phyloP scores from a whole-genome alignment of 2,329 filamentous ascomycete genomes.

The Aspergillus melleus region DNA sequence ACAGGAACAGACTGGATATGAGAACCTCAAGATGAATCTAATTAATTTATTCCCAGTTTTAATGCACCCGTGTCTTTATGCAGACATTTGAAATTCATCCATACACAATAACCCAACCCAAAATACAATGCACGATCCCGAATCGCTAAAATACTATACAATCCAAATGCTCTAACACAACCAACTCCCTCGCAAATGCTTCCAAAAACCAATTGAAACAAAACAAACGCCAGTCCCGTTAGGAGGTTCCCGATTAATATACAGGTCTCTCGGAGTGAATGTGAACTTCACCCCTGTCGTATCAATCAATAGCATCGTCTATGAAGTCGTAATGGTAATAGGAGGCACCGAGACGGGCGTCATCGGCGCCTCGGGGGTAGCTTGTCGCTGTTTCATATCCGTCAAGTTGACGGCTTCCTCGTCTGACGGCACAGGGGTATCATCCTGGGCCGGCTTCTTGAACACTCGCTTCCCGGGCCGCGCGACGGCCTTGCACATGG shows the following conservation, averaged over 20 bases:
- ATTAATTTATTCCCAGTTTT: no score
- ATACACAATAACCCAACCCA: not conserved
- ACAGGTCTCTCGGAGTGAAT: not conserved
- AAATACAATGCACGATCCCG: not conserved
- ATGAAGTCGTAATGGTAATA: conserved; percentile 39
- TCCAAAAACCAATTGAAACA: not conserved
- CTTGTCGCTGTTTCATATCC: conserved; percentile 9
- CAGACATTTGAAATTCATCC: not conserved
- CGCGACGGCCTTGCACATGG: conserved; percentile 24
- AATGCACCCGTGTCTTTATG: no score
- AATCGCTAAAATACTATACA: not conserved
- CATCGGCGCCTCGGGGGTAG: conserved; percentile 18
- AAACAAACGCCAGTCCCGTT: not conserved
- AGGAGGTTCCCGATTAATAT: not conserved
- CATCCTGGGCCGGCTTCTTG: conserved; percentile 3
- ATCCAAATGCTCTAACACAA: not conserved
- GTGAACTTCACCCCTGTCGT: not conserved
- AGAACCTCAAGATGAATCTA: no score
- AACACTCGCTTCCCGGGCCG: conserved; percentile 25
- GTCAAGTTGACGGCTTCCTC: conserved; percentile 18
- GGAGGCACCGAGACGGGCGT: conserved; percentile 35
- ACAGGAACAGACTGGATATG: not conserved
- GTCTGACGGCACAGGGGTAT: conserved; percentile 9
- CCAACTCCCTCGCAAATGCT: not conserved
- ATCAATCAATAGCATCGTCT: not conserved